Base-by-base conservation (phyloP, 2,329 filamentous ascomycete genomes). In the Pseudogymnoascus sp. region DNA sequence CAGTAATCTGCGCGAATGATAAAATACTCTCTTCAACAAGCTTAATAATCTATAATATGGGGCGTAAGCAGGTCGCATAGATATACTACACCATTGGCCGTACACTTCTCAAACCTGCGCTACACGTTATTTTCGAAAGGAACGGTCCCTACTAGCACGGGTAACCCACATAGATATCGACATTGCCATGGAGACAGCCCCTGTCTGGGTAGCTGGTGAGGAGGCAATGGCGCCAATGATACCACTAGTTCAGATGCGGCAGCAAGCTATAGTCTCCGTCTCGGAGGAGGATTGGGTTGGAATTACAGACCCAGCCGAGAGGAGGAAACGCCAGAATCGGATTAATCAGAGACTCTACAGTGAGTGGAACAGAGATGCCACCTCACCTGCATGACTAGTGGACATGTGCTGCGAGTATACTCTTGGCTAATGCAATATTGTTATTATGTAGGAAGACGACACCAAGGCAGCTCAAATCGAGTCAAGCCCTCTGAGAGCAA, bases 251-350 rank as follows among this genome's bases (percentile, higher is more conserved):
- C 46, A 53, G 26, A 64, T 64, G 63, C 37, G 37, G 11, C 63
- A 63, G 46, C 63, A 63, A 37, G 41, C 46, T 19, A 26, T 38
- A 14, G 11, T 60, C 4, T 33, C 43, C 14, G 40, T 28, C 26
- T n/a, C 46, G 16, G 63, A 66, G 62, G 73, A 75, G 26, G 72
- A 75, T 50, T 75, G 73, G 73, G 72, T 69, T 7, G 70, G 70
- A 14, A 67, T 75, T n/a, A 70, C 68, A 10, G 71, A 71, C 59
- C 69, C 68, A 2, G 64, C 65, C 0, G 69, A 74, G 68, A 66
- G 69, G 28, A 70, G 69, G 61, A 63, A 65, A 31, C 53, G 65
- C 24, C 68, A 72, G 60, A 72, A 71, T 61, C 64, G 66, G 8
- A 64, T 72, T 35, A 70, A 70, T 19, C 70, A 72, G 61, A 63